Conservation (phyloP, 2,329 filamentous ascomycete genomes). For the Amylocarpus encephaloides region DNA sequence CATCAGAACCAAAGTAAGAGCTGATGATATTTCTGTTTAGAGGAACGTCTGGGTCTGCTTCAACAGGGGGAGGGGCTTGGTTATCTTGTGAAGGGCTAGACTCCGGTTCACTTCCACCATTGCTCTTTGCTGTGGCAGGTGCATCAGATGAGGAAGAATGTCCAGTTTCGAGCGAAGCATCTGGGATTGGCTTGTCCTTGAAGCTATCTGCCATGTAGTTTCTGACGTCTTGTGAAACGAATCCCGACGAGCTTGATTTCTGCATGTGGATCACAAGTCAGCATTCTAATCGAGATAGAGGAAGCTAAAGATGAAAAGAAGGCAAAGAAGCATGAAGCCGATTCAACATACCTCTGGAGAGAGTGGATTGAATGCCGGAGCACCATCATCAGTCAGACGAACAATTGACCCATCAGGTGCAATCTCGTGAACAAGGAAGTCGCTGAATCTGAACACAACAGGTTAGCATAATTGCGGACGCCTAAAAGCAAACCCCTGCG, state of each 20-base stretch:
- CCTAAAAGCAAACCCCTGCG: background rate
- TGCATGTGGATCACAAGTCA: background rate
- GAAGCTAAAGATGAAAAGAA: background rate
- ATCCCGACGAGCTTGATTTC: background rate
- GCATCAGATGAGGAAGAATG: too few relatives aligned
- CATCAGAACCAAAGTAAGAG: slow-evolving; percentile 44
- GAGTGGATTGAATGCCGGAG: slow-evolving; percentile 8
- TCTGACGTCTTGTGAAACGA: background rate
- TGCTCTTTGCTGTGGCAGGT: too few relatives aligned
- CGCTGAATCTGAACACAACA: slow-evolving; percentile 51
- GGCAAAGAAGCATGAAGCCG: background rate
- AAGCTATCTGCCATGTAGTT: background rate
- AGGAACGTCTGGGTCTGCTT: slow-evolving; percentile 20
- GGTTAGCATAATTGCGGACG: slow-evolving; percentile 3
- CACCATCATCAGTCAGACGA: slow-evolving; percentile 44
- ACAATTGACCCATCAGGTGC: slow-evolving; percentile 54
- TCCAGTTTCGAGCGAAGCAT: too few relatives aligned
- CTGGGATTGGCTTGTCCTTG: too few relatives aligned
- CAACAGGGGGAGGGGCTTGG: too few relatives aligned
- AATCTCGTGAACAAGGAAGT: slow-evolving; percentile 71
- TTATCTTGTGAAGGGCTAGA: too few relatives aligned
- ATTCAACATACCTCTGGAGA: slow-evolving; percentile 11
- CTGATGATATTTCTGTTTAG: slow-evolving; percentile 40
- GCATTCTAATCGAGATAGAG: too few relatives aligned
- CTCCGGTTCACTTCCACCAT: too few relatives aligned